Conservation (phyloP, 495 filamentous ascomycete species). For the Clavariopsis aquatica region DNA sequence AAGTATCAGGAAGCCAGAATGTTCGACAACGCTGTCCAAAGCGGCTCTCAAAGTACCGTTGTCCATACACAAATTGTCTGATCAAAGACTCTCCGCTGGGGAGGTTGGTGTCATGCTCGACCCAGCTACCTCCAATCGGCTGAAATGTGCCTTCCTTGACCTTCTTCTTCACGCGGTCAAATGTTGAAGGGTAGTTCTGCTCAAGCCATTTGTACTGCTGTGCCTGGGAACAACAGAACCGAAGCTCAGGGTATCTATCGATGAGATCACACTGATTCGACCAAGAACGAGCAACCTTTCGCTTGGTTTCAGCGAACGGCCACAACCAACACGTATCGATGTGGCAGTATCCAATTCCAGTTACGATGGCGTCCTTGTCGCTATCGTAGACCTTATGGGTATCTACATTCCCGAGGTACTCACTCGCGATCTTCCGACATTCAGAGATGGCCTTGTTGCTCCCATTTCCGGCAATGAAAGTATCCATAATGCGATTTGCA, state of each 20-base stretch:
- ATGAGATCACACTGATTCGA: slow-evolving; percentile 92
- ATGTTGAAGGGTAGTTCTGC: slow-evolving; percentile 80
- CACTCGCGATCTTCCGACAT: slow-evolving; percentile 75
- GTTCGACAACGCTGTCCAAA: slow-evolving; percentile 88
- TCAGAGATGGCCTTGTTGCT: slow-evolving; percentile 73
- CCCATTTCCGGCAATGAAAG: slow-evolving; percentile 76
- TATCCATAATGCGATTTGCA: slow-evolving; percentile 82
- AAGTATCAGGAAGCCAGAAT: slow-evolving; percentile 98
- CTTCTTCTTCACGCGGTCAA: slow-evolving; percentile 85
- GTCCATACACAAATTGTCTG: slow-evolving; percentile 93
- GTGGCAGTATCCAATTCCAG: slow-evolving; percentile 91
- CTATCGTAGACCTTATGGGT: slow-evolving; percentile 81
- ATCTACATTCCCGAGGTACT: slow-evolving; percentile 81
- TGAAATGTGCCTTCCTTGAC: slow-evolving; percentile 90
- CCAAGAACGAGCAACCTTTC: slow-evolving; percentile 95
- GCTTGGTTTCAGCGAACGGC: slow-evolving; percentile 98
- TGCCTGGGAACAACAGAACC: slow-evolving; percentile 88
- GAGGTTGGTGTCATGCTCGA: slow-evolving; percentile 97
- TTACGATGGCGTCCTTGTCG: slow-evolving; percentile 72
- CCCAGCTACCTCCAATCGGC: slow-evolving; percentile 95
- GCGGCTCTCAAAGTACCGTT: slow-evolving; percentile 89
- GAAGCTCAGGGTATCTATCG: slow-evolving; percentile 90
- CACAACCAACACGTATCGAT: slow-evolving; percentile 98
- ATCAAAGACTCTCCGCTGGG: slow-evolving; percentile 92
- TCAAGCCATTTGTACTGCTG: slow-evolving; percentile 99